phyloP scores from a whole-genome alignment of 345 rosid species.

The Eutrema japonicum region DNA sequence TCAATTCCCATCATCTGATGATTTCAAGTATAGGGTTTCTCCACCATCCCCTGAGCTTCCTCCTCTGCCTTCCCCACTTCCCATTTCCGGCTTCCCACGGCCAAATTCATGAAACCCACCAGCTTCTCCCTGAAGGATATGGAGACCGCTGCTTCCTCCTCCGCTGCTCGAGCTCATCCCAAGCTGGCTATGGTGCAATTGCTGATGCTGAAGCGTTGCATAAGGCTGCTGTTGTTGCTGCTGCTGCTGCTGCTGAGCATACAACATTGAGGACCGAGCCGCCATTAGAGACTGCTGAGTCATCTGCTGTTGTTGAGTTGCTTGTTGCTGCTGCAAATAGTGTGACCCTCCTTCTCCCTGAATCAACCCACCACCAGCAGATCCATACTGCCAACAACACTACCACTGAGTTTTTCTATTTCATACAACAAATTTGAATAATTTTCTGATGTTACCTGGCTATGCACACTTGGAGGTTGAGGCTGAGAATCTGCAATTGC shows the following conservation, averaged over 20 bases:
- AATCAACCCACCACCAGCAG: slow-evolving; percentile 65
- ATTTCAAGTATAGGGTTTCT: slow-evolving; percentile 87
- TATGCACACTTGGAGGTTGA: slow-evolving; percentile 76
- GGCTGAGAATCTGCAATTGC: slow-evolving; percentile 99
- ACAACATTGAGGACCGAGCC: slow-evolving; percentile 88
- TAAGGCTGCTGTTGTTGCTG: slow-evolving; percentile 52
- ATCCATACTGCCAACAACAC: slow-evolving; percentile 57
- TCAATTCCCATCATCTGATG: slow-evolving; percentile 73
- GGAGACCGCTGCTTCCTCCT: slow-evolving; percentile 66
- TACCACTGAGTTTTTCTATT: not conserved
- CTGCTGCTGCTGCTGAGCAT: slow-evolving; percentile 63
- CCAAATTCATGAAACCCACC: slow-evolving; percentile 79
- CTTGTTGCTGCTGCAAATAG: slow-evolving; percentile 95
- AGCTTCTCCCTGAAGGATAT: slow-evolving; percentile 47
- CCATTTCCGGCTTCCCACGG: slow-evolving; percentile 86
- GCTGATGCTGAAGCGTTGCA: slow-evolving; percentile 84
- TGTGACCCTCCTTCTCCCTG: slow-evolving; percentile 77
- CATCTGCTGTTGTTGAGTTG: slow-evolving; percentile 86
- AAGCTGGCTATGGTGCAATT: slow-evolving; percentile 87
- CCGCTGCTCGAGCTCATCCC: slow-evolving; percentile 82
- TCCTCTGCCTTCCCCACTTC: slow-evolving; percentile 79
- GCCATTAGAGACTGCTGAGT: slow-evolving; percentile 89
- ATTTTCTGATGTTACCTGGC: slow-evolving; percentile 59
- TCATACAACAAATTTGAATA: not conserved
- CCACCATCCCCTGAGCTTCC: slow-evolving; percentile 88